Conservation (phyloP, 1,139 yeast genomes). For the Kurtzmaniella quercitrusa region DNA sequence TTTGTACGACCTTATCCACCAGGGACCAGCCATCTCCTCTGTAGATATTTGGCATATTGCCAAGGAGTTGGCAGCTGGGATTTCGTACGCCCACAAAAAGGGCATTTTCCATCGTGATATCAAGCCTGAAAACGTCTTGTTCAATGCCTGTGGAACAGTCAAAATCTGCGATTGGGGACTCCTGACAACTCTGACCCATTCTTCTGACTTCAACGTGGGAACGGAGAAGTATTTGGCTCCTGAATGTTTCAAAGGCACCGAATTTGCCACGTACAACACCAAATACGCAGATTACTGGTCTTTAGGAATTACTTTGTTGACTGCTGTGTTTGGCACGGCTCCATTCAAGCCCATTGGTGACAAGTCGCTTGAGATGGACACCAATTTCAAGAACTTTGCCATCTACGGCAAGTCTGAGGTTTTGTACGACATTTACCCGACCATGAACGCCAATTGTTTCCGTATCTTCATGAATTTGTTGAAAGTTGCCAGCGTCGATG, state of each 20-base stretch:
- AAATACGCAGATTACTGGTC: conserved; percentile 41
- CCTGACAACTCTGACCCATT: conserved; percentile 34
- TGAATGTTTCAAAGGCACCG: conserved; percentile 26
- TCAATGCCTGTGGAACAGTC: conserved; percentile 33
- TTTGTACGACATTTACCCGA: conserved; percentile 40
- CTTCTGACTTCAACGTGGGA: conserved; percentile 47
- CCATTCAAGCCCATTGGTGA: conserved; percentile 32
- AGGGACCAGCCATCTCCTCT: conserved; percentile 14
- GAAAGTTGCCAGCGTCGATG: conserved; percentile 31
- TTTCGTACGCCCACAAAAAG: conserved; percentile 36
- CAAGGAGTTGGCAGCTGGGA: conserved; percentile 35
- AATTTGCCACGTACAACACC: conserved; percentile 23
- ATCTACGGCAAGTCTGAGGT: conserved; percentile 28
- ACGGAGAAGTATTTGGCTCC: conserved; percentile 60
- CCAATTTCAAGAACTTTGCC: conserved; percentile 37
- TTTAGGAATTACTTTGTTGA: conserved; percentile 39
- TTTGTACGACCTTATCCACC: conserved; percentile 42
- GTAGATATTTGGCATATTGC: conserved; percentile 27
- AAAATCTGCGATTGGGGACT: conserved; percentile 59
- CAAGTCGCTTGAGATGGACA: conserved; percentile 23
- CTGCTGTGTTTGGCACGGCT: conserved; percentile 45
- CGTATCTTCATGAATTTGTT: conserved; percentile 30
- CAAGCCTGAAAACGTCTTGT: conserved; percentile 51
- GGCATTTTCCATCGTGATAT: conserved; percentile 51
- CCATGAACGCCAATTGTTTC: conserved; percentile 35